Conservation (phyloP, 2,329 filamentous ascomycete genomes). For the Colletotrichum liriopes region DNA sequence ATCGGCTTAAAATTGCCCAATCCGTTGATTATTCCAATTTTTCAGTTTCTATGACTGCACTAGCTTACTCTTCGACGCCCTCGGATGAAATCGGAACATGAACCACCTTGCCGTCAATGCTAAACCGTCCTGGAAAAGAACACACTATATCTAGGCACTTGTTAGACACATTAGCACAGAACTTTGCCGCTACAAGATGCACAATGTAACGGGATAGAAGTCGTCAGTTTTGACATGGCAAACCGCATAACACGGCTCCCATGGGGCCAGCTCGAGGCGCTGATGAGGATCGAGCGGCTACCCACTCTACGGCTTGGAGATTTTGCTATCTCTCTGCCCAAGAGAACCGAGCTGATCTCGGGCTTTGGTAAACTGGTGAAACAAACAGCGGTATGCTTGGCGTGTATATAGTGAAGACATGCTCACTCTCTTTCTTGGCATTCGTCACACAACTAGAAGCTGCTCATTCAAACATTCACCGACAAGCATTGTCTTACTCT, state of each 20-base stretch:
- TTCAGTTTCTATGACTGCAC: not conserved
- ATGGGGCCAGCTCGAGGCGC: not conserved
- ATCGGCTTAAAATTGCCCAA: not conserved
- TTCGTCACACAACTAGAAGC: not conserved
- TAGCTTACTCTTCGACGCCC: not conserved
- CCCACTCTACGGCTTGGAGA: not conserved
- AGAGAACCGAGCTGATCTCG: not conserved
- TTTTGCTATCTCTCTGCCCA: not conserved
- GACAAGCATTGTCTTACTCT: not conserved
- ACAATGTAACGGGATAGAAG: not conserved
- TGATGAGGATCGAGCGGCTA: not conserved
- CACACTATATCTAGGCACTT: not conserved
- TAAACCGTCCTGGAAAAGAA: not conserved
- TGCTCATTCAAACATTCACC: not conserved
- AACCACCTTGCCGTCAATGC: not conserved
- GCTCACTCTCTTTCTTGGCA: not conserved
- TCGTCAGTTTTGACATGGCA: too few species aligned
- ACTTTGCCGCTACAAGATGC: not conserved
- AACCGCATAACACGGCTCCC: not conserved
- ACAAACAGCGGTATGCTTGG: not conserved
- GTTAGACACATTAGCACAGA: not conserved
- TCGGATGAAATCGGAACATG: not conserved
- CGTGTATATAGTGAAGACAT: not conserved
- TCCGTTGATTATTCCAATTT: not conserved
- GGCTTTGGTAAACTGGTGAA: not conserved